Conservation (phyloP, 768 basidiomycete species). For the Xerocomus brunneocitrinus region DNA sequence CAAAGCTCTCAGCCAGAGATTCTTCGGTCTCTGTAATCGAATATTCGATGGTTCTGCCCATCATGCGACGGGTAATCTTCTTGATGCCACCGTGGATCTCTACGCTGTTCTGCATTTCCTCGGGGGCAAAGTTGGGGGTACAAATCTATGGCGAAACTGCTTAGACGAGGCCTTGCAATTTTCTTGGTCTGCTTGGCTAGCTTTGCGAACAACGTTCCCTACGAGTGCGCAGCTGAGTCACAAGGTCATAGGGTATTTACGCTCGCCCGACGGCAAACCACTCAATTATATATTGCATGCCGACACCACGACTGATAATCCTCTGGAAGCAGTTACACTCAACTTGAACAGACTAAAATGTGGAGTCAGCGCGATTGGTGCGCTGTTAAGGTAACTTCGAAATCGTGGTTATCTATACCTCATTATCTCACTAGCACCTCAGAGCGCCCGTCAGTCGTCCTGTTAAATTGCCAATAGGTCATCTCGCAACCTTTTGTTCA, state of each 20-base stretch:
- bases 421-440: constrained; percentile 1
- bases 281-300: constrained; percentile 7
- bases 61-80: constrained; percentile 33
- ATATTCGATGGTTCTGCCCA: constrained; percentile 50
- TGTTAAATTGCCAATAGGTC: constrained; percentile 66
- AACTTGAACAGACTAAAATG: constrained; percentile 60
- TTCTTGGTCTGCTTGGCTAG: constrained; percentile 57
- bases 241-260: constrained; percentile 2
- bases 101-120: constrained; percentile 63
- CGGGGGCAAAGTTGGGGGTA: constrained; percentile 75
- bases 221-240: constrained; percentile 30
- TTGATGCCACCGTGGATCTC: constrained; percentile 51
- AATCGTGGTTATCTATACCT: neutral
- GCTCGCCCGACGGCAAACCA: constrained; percentile 9
- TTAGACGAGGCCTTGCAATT: constrained; percentile 65
- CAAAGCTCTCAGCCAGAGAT: constrained; percentile 46
- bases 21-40: constrained; percentile 52
- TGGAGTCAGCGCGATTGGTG: constrained; percentile 45
- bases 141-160: constrained; percentile 69
- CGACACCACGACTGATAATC: constrained; percentile 37
- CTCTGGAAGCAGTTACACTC: constrained; percentile 47
- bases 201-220: constrained; percentile 58
- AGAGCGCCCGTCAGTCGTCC: constrained; percentile 58
- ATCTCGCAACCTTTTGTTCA: constrained; percentile 47
- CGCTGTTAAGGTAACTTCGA: constrained; percentile 48